A percentile compares a stretch with the other conserved stretches of the same genome.
Conservation (phyloP, 257 asterid genomes). For the Haberlea rhodopensis region DNA sequence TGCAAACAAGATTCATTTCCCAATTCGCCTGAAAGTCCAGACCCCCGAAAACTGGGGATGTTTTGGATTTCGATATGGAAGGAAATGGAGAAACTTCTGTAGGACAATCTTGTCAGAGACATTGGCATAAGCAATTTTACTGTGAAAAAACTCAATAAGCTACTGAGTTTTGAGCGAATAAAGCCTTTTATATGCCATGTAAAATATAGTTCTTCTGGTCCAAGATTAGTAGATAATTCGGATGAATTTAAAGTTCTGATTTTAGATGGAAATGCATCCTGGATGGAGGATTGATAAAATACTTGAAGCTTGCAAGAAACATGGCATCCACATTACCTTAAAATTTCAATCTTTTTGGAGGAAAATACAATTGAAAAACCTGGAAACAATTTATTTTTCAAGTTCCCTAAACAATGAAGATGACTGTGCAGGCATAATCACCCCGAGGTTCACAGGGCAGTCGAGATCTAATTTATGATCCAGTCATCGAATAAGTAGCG, state of each 20-base stretch:
- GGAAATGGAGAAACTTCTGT: conserved; percentile 73
- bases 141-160: conserved; percentile 44
- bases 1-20: conserved; percentile 59
- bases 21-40: conserved; percentile 48
- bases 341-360: background rate
- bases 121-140: conserved; percentile 68
- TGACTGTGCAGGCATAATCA: conserved; percentile 54
- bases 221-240: too few species aligned
- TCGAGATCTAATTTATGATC: conserved; percentile 54
- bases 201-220: too few species aligned
- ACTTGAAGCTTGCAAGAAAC: conserved; percentile 57
- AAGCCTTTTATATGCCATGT: conserved; percentile 77
- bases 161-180: conserved; percentile 39
- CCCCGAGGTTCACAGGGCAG: conserved; percentile 57
- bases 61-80: conserved; percentile 61
- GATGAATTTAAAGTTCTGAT: background rate
- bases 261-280: conserved; percentile 83
- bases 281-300: conserved; percentile 83
- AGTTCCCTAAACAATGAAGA: background rate
- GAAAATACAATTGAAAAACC: background rate
- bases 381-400: too few species aligned
- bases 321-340: conserved; percentile 58
- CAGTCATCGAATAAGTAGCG: conserved; percentile 50
- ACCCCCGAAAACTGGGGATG: conserved; percentile 57
- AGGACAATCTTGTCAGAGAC: conserved; percentile 50